Percentiles rank a stretch among this genome's conserved stretches.
Conservation (phyloP, 208 protist species). For the Novymonas esmeraldas region DNA sequence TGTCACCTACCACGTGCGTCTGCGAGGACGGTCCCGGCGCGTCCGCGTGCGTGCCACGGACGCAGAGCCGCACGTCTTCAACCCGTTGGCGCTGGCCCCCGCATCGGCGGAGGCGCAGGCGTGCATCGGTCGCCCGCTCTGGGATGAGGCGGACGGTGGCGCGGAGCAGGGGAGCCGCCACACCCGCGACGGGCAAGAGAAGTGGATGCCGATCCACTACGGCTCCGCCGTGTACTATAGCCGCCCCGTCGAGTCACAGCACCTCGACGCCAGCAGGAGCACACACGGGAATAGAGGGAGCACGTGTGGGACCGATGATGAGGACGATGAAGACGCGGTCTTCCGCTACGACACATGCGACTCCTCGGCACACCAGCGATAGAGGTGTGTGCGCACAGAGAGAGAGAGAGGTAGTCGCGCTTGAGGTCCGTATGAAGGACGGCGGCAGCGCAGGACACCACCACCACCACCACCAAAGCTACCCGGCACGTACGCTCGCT, state of each 20-base stretch:
- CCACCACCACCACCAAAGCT: too few relatives aligned
- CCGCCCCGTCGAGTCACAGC: neutral
- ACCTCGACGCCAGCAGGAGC: neutral
- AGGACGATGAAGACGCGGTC: neutral
- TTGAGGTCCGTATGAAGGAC: too few relatives aligned
- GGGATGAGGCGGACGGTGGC: neutral
- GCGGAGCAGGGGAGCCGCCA: neutral
- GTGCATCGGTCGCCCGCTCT: neutral
- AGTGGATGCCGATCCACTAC: neutral
- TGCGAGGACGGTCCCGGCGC: neutral
- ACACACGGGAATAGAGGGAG: too few relatives aligned
- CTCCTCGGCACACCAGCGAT: too few relatives aligned
- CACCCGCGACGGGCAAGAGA: neutral
- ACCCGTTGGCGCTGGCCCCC: neutral
- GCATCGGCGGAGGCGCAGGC: neutral
- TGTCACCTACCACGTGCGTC: neutral
- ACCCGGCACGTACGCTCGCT: too few relatives aligned
- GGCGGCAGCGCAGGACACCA: too few relatives aligned
- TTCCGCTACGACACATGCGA: too few relatives aligned
- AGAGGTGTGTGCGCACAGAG: too few relatives aligned
- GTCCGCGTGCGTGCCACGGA: neutral
- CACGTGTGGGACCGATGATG: too few relatives aligned
- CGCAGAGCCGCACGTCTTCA: neutral
- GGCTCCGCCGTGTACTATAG: conserved; percentile 21
- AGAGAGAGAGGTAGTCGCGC: too few relatives aligned